phyloP scores from a whole-genome alignment of 495 filamentous ascomycete genomes.

The Talaromyces adpressus region DNA sequence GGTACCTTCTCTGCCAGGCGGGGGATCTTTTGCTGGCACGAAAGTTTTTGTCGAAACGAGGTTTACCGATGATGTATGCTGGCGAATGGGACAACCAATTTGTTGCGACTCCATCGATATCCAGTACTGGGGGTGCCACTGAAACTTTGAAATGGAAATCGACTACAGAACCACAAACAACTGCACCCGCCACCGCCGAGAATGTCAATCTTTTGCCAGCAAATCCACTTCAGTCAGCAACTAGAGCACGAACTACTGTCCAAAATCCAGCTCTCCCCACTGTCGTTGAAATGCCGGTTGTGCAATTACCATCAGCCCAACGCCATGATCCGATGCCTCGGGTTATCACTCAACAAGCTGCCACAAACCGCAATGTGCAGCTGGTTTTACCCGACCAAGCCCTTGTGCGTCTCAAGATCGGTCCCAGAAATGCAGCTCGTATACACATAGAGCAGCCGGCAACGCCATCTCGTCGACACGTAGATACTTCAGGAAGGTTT shows the following conservation, averaged over 20 bases:
- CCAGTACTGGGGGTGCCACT: neutral
- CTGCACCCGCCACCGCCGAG: neutral
- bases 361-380: neutral
- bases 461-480: neutral
- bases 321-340: neutral
- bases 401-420: conserved; percentile 15
- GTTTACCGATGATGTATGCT: conserved; percentile 19
- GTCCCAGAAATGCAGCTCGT: conserved; percentile 9
- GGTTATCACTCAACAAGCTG: neutral
- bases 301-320: neutral
- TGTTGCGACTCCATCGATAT: conserved; percentile 12
- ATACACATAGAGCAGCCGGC: neutral
- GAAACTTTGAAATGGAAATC: conserved; percentile 18
- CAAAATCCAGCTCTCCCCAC: neutral
- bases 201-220: neutral
- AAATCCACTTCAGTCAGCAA: neutral
- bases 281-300: neutral
- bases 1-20: conserved; percentile 20
- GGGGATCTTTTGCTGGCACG: conserved; percentile 22
- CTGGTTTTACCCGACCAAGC: neutral
- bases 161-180: neutral
- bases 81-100: conserved; percentile 26
- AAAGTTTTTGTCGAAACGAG: conserved; percentile 20
- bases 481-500: neutral
- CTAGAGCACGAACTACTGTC: neutral